These are phyloP conservation scores for Tulasnella calospora DNA, from an alignment of 768 basidiomycete species.

Conservation along the genomic window DNA sequence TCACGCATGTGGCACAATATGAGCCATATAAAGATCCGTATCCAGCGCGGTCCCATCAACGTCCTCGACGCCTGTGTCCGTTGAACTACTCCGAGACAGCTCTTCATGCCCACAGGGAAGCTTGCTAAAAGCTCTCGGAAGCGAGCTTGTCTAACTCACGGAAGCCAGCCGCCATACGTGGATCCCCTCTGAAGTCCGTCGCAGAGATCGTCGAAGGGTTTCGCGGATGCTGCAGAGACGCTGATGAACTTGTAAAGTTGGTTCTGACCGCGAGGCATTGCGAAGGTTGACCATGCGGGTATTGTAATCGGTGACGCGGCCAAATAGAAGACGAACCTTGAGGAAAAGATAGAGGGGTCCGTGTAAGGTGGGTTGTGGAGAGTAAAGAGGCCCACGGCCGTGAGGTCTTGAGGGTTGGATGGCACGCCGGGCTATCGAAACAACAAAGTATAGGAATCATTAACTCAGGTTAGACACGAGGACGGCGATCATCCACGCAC, in stretches of 20 bases:
- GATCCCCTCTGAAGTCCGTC: constrained; percentile 34
- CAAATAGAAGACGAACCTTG: constrained; percentile 80
- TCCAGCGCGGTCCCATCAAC: constrained; percentile 61
- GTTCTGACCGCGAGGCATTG: background rate
- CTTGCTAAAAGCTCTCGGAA: constrained; percentile 61
- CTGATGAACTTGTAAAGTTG: background rate
- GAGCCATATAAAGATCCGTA: constrained; percentile 82
- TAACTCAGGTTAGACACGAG: background rate
- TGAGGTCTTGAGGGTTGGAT: constrained; percentile 71
- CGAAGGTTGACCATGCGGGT: constrained; percentile 48
- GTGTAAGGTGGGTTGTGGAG: constrained; percentile 71
- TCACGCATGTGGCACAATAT: constrained; percentile 80
- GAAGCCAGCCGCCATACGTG: constrained; percentile 47
- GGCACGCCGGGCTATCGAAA: constrained; percentile 50
- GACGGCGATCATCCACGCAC: constrained; percentile 40
- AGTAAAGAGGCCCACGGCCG: constrained; percentile 58
- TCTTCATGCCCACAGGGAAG: constrained; percentile 46
- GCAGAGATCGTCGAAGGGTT: background rate
- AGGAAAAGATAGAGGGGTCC: constrained; percentile 75
- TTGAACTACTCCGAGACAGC: constrained; percentile 25
- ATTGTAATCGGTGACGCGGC: constrained; percentile 78
- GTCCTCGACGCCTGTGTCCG: constrained; percentile 48
- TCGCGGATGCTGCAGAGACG: background rate
- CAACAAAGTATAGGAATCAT: background rate
- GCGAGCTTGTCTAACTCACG: constrained; percentile 65